Evolutionary conservation across 2,329 filamentous ascomycete genomes (phyloP).

Genomic region (Cordyceps pruinosa): DNA sequence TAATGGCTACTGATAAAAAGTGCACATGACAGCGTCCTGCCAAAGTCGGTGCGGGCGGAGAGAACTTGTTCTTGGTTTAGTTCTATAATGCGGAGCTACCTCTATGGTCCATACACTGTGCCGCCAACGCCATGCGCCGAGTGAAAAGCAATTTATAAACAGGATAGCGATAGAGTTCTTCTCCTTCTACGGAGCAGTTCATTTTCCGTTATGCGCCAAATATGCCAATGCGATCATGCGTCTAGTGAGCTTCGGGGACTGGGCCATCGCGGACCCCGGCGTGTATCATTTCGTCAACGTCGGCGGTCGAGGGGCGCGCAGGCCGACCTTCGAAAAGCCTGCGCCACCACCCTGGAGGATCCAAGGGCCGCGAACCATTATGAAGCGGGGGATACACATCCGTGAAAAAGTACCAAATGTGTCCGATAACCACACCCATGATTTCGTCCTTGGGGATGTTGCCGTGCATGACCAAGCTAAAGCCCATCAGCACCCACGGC

Average conservation of each 20-base stretch:
- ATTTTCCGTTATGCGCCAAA: neutral
- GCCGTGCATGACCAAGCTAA: slow-evolving; percentile 86
- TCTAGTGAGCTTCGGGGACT: slow-evolving; percentile 6
- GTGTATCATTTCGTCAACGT: slow-evolving; percentile 5
- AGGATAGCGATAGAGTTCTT: neutral
- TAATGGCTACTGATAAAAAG: neutral
- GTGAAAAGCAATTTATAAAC: neutral
- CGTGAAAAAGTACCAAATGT: slow-evolving; percentile 96
- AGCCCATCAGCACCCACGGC: slow-evolving; percentile 90
- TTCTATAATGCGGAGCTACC: neutral
- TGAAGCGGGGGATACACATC: slow-evolving; percentile 94
- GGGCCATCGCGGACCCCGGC: slow-evolving; percentile 2
- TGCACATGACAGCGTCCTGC: neutral
- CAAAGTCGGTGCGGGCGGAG: neutral
- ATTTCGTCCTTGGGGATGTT: slow-evolving; percentile 92
- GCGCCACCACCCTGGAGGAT: slow-evolving; percentile 86
- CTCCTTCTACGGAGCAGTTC: neutral
- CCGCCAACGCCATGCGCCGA: slow-evolving; percentile 1
- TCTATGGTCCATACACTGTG: neutral
- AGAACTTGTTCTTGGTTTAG: neutral
- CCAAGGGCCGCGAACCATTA: slow-evolving; percentile 74
- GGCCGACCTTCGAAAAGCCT: slow-evolving; percentile 66
- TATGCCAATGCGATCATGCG: neutral
- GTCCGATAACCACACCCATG: slow-evolving; percentile 87
- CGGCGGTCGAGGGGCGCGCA: slow-evolving; percentile 41